Evolutionary conservation across 768 basidiomycete species (phyloP).

Genomic region (Suillus lakei): DNA sequence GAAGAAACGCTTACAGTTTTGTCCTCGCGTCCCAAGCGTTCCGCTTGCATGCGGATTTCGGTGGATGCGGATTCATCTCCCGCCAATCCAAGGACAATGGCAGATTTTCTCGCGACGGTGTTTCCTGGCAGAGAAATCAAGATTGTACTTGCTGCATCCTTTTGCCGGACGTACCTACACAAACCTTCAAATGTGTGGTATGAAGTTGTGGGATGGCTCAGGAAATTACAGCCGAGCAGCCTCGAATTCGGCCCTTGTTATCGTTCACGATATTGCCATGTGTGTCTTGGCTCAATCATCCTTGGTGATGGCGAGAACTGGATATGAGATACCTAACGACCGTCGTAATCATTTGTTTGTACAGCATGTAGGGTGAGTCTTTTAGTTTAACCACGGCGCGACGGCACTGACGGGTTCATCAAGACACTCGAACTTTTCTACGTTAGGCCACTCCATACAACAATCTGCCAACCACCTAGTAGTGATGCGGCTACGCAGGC

Average conservation of each 20-base stretch:
- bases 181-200: neutral
- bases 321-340: too few species aligned
- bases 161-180: neutral
- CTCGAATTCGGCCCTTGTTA: neutral
- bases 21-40: neutral
- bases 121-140: neutral
- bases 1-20: neutral
- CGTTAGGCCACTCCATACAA: too few species aligned
- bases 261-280: too few species aligned
- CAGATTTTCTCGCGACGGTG: neutral
- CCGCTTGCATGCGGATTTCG: neutral
- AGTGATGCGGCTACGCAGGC: too few species aligned
- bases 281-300: too few species aligned
- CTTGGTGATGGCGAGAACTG: too few species aligned
- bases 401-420: too few species aligned
- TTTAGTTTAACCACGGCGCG: too few species aligned
- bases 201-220: neutral
- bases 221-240: neutral
- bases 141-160: neutral
- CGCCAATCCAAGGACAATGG: neutral
- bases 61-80: neutral
- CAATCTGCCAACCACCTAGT: too few species aligned
- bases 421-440: too few species aligned
- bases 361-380: too few species aligned
- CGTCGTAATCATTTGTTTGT: too few species aligned